A percentile compares a stretch with the other conserved stretches of the same genome.
phyloP scores from a whole-genome alignment of 2,329 filamentous ascomycete genomes.

The Aureobasidium lini region DNA sequence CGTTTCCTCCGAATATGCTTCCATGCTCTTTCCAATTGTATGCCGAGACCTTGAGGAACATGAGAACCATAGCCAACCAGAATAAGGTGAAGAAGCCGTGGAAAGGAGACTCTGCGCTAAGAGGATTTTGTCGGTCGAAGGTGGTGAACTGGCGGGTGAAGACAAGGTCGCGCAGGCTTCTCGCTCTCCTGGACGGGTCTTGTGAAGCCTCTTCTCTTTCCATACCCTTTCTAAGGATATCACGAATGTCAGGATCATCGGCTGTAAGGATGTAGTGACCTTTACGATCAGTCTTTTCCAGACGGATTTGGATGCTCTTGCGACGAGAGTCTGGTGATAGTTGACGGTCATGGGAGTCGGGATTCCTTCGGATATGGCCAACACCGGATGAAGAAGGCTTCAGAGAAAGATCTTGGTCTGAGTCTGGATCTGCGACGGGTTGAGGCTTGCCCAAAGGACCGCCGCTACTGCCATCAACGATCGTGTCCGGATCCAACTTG shows the following conservation, averaged over 20 bases:
- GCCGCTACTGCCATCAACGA: constrained; percentile 27
- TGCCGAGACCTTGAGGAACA: constrained; percentile 59
- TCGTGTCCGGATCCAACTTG: constrained; percentile 29
- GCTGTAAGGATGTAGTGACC: constrained; percentile 43
- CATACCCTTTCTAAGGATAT: constrained; percentile 37
- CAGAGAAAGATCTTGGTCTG: constrained; percentile 1
- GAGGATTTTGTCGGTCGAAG: constrained; percentile 65
- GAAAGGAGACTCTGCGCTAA: constrained; percentile 60
- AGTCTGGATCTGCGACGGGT: neutral
- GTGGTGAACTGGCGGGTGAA: constrained; percentile 67
- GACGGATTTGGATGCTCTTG: constrained; percentile 39
- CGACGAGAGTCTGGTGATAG: constrained; percentile 17
- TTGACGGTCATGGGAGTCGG: constrained; percentile 6
- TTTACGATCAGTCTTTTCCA: constrained; percentile 39
- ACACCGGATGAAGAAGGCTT: neutral
- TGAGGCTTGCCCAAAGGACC: neutral
- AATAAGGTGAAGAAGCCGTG: constrained; percentile 75
- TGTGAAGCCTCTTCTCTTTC: constrained; percentile 33
- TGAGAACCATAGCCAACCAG: constrained; percentile 62
- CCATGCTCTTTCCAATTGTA: constrained; percentile 64
- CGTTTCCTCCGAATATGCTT: constrained; percentile 60
- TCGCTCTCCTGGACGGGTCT: constrained; percentile 27
- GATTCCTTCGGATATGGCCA: constrained; percentile 12
- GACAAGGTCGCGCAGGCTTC: constrained; percentile 49
- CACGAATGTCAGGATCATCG: constrained; percentile 42